Evolutionary conservation across 2,329 filamentous ascomycete genomes (phyloP).

Genomic region (Stemphylium vesicarium): DNA sequence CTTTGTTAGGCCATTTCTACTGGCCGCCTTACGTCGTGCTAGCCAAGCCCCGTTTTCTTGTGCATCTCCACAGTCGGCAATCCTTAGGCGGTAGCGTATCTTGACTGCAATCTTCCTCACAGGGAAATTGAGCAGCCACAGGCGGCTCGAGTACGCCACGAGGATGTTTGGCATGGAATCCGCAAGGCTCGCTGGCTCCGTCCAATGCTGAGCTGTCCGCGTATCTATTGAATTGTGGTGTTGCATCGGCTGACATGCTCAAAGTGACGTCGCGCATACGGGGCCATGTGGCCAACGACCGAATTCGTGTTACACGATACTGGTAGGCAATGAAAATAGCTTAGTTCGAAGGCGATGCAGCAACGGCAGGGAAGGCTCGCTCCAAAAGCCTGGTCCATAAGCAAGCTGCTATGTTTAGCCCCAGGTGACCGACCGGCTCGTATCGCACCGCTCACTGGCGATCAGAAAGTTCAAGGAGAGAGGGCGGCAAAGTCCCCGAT

Average conservation of each 20-base stretch:
- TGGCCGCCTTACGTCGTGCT: neutral
- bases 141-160: neutral
- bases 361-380: neutral
- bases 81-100: conserved; percentile 1
- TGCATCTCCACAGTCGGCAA: neutral
- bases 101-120: neutral
- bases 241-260: neutral
- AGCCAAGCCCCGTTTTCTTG: neutral
- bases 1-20: neutral
- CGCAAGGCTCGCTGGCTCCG: neutral
- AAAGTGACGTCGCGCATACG: neutral
- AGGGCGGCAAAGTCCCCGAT: too few species aligned
- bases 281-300: neutral
- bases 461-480: too few species aligned
- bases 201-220: neutral
- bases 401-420: neutral
- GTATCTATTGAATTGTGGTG: neutral
- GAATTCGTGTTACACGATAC: neutral
- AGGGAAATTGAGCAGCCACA: neutral
- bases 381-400: neutral
- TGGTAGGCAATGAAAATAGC: neutral
- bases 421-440: too few species aligned
- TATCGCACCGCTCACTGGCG: too few species aligned
- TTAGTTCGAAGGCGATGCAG: neutral
- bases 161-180: neutral